Percentiles rank a stretch among this genome's conserved stretches.
phyloP scores from a whole-genome alignment of 2,329 filamentous ascomycete species.

The Colletotrichum sp. region DNA sequence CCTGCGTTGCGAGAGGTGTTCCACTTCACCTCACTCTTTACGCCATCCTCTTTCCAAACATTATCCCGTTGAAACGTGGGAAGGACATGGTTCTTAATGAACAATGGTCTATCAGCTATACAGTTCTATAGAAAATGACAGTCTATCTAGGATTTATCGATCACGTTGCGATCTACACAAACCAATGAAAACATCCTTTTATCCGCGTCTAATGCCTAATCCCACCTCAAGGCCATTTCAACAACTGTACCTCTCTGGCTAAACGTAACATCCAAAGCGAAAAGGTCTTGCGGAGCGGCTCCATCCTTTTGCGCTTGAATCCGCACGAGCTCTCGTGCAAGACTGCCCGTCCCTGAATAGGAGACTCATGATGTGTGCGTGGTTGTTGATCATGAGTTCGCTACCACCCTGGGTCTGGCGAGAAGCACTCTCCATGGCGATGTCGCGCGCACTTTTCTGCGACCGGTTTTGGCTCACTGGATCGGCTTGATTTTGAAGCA shows the following conservation, averaged over 20 bases:
- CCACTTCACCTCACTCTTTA: not conserved
- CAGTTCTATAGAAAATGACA: not conserved
- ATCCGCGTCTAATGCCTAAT: not conserved
- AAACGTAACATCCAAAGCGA: not conserved
- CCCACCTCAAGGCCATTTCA: not conserved
- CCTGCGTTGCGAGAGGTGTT: not conserved
- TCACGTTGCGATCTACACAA: not conserved
- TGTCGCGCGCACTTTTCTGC: not conserved
- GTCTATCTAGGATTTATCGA: not conserved
- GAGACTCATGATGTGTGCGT: not conserved
- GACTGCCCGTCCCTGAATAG: not conserved
- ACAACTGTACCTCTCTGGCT: not conserved
- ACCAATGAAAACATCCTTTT: not conserved
- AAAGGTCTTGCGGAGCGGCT: not conserved
- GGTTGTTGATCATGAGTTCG: not conserved
- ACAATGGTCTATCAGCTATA: not conserved
- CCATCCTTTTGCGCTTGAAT: not conserved
- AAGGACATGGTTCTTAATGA: not conserved
- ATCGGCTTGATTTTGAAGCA: not conserved
- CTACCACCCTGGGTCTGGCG: not conserved
- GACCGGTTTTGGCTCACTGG: not conserved
- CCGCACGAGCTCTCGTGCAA: not conserved
- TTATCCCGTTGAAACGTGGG: not conserved
- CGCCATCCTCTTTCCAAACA: not conserved
- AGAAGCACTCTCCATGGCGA: not conserved